Conservation (phyloP, 73 alveolate species). For the Breviolum minutum region DNA sequence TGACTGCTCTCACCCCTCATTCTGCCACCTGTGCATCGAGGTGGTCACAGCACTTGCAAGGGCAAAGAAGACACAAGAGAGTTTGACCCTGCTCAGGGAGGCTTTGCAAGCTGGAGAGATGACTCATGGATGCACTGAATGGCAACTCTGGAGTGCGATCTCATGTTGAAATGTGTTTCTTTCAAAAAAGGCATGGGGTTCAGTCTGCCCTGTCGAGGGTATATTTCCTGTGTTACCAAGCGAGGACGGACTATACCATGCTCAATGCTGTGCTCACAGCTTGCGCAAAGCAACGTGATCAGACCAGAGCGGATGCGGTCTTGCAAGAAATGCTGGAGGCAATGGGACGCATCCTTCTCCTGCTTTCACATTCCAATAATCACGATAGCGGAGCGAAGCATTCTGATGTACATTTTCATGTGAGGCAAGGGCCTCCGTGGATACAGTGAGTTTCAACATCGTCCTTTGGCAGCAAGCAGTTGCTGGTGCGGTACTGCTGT, state of each 20-base stretch:
- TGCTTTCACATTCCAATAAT: neutral
- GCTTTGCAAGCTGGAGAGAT: neutral
- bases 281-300: conserved; percentile 22
- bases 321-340: conserved; percentile 33
- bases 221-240: neutral
- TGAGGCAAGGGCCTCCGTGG: conserved; percentile 14
- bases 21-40: neutral
- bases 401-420: neutral
- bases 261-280: conserved; percentile 56
- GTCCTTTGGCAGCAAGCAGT: neutral
- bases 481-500: neutral
- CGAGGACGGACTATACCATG: neutral
- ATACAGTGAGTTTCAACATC: conserved; percentile 77
- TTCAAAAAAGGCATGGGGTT: too few species aligned
- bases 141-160: neutral
- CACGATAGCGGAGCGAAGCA: neutral
- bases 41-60: conserved; percentile 1
- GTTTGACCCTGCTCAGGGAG: neutral
- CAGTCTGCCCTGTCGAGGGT: neutral
- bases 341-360: neutral
- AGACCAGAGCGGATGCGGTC: conserved; percentile 7
- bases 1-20: too few species aligned
- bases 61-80: neutral
- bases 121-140: neutral
- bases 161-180: neutral